Evolutionary conservation across 371 early-diverging fungal genomes (phyloP).

Genomic region (Mortierella sp.): DNA sequence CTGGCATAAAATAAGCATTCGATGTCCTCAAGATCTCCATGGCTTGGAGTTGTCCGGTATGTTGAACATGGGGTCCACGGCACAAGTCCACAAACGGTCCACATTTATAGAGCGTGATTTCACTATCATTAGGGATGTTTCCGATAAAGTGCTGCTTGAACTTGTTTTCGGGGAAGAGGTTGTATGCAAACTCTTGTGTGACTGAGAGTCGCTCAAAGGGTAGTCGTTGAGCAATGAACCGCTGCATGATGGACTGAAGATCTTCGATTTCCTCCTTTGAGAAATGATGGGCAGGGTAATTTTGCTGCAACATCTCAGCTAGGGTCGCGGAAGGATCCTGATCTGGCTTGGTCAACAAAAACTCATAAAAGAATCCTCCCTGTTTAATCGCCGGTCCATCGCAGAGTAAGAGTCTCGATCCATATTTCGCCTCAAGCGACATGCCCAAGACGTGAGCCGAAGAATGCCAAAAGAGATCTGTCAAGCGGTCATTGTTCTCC

Average conservation of each 20-base stretch:
- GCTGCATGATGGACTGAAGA: conserved; percentile 45
- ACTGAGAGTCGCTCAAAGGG: conserved; percentile 82
- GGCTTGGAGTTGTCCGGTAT: conserved; percentile 83
- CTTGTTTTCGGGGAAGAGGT: conserved; percentile 87
- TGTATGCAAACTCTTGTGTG: conserved; percentile 81
- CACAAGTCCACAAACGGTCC: conserved; percentile 93
- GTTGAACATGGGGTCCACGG: conserved; percentile 90
- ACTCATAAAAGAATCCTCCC: conserved; percentile 57
- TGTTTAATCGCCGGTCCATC: conserved; percentile 64
- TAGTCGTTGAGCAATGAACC: conserved; percentile 70
- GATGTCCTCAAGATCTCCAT: conserved; percentile 86
- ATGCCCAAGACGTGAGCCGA: conserved; percentile 95
- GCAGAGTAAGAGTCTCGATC: conserved; percentile 92
- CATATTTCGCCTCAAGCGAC: conserved; percentile 86
- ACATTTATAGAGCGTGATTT: conserved; percentile 88
- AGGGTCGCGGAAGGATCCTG: conserved; percentile 26
- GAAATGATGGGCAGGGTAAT: conserved; percentile 43
- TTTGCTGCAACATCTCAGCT: conserved; percentile 24
- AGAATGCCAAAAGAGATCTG: conserved; percentile 92
- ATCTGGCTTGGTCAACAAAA: conserved; percentile 35
- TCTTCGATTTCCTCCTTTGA: conserved; percentile 48
- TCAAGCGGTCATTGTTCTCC: conserved; percentile 69
- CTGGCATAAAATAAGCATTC: conserved; percentile 80
- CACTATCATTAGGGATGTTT: conserved; percentile 77
- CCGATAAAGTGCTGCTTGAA: conserved; percentile 85